phyloP scores from a whole-genome alignment of 2,329 filamentous ascomycete genomes.

The Fusarium haematococcum region DNA sequence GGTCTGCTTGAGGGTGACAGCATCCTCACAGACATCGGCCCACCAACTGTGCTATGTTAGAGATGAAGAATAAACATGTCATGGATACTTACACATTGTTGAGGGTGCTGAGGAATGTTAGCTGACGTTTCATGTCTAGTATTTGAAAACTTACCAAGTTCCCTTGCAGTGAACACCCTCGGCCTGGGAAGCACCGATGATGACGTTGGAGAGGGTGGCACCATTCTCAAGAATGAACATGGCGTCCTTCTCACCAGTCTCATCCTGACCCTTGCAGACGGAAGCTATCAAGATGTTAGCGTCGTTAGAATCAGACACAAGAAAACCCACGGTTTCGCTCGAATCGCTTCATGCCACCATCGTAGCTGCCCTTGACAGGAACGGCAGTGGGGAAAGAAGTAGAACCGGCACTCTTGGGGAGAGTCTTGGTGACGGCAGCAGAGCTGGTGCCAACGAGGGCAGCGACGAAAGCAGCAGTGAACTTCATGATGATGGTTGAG shows the following conservation, averaged over 20 bases:
- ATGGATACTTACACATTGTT: constrained; percentile 45
- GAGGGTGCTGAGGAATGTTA: constrained; percentile 31
- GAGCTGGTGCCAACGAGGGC: constrained; percentile 31
- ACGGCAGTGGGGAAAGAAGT: constrained; percentile 36
- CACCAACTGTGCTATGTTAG: constrained; percentile 44
- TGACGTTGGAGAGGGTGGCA: constrained; percentile 63
- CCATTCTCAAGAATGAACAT: constrained; percentile 65
- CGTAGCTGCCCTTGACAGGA: constrained; percentile 33
- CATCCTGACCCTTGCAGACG: constrained; percentile 43
- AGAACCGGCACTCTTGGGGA: constrained; percentile 32
- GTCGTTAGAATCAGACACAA: fast-evolving
- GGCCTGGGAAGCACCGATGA: constrained; percentile 63
- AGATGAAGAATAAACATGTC: background rate
- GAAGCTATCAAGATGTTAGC: constrained; percentile 15
- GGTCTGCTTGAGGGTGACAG: constrained; percentile 51
- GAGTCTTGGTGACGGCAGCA: constrained; percentile 36
- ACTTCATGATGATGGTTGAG: constrained; percentile 27
- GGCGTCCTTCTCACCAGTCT: constrained; percentile 48
- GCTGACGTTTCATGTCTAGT: too few species aligned
- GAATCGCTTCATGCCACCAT: constrained; percentile 39
- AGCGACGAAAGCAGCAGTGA: constrained; percentile 27
- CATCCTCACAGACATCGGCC: constrained; percentile 54
- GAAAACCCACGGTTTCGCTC: constrained; percentile 31
- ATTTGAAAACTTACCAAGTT: constrained; percentile 45
- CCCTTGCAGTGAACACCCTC: constrained; percentile 65